Evolutionary conservation across 75 land plant species (phyloP).

Genomic region (Pinus albicaulis): DNA sequence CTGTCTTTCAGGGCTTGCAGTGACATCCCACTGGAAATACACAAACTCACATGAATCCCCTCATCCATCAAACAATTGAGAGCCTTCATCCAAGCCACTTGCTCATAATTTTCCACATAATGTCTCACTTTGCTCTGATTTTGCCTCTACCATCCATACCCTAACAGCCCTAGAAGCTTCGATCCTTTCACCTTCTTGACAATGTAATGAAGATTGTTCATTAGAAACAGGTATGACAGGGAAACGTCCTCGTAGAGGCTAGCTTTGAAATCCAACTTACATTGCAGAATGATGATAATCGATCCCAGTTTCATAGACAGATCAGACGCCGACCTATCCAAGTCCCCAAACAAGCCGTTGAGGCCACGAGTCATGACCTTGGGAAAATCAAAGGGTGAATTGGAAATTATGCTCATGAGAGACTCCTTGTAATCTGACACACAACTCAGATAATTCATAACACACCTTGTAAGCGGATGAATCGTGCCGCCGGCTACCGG

Average conservation of each 20-base stretch:
- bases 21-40: conserved; percentile 27
- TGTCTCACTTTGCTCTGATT: conserved; percentile 30
- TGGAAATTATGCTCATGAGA: conserved; percentile 36
- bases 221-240: conserved; percentile 49
- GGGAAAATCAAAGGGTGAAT: not conserved
- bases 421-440: conserved; percentile 35
- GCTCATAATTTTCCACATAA: conserved; percentile 43
- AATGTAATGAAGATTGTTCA: conserved; percentile 78
- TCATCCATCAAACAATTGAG: conserved; percentile 56
- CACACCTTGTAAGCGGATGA: conserved; percentile 59
- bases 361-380: not conserved
- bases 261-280: conserved; percentile 46
- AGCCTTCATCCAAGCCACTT: conserved; percentile 54
- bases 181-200: conserved; percentile 61
- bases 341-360: not conserved
- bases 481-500: conserved; percentile 47
- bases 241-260: conserved; percentile 55
- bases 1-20: conserved; percentile 52
- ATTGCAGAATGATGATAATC: conserved; percentile 33
- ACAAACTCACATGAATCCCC: conserved; percentile 21
- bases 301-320: conserved; percentile 23
- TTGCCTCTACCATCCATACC: conserved; percentile 54
- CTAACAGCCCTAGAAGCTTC: conserved; percentile 35
- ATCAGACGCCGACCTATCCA: not conserved
- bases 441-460: conserved; percentile 56